Evolutionary conservation across 2,329 filamentous ascomycete species (phyloP).

Genomic region (Fusarium sp.): DNA sequence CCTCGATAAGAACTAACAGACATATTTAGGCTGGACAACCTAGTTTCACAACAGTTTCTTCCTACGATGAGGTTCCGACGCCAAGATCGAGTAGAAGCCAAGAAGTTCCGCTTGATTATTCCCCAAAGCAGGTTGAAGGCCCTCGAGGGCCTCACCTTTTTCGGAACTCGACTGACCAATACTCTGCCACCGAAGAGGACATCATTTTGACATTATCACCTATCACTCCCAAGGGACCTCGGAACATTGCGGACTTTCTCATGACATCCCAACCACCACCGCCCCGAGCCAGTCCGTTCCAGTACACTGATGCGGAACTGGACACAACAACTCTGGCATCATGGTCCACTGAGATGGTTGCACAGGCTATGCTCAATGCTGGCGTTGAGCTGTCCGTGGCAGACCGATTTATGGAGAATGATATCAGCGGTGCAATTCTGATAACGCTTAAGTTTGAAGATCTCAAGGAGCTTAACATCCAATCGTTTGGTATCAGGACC

Average conservation of each 20-base stretch:
- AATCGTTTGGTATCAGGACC: constrained; percentile 83
- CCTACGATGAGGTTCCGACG: constrained; percentile 84
- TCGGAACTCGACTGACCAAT: constrained; percentile 67
- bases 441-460: constrained; percentile 94
- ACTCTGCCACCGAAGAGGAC: constrained; percentile 54
- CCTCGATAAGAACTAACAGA: constrained; percentile 19
- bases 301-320: constrained; percentile 65
- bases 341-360: constrained; percentile 82
- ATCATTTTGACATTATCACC: constrained; percentile 76
- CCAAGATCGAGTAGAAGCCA: constrained; percentile 73
- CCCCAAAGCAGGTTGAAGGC: constrained; percentile 76
- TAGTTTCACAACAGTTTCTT: constrained; percentile 88
- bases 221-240: constrained; percentile 71
- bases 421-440: constrained; percentile 88
- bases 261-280: constrained; percentile 38
- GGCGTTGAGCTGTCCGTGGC: constrained; percentile 82
- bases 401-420: constrained; percentile 88
- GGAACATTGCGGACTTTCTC: constrained; percentile 44
- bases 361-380: constrained; percentile 85
- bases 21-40: constrained; percentile 69
- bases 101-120: constrained; percentile 68
- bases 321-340: constrained; percentile 67
- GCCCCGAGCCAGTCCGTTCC: constrained; percentile 62
- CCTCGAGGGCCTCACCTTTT: constrained; percentile 90
- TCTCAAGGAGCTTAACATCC: constrained; percentile 81